Evolutionary conservation across 352 stramenopile species (phyloP), one percentile per base, ranked within the genome.

Genomic region (Thalassiosira delicatula): DNA sequence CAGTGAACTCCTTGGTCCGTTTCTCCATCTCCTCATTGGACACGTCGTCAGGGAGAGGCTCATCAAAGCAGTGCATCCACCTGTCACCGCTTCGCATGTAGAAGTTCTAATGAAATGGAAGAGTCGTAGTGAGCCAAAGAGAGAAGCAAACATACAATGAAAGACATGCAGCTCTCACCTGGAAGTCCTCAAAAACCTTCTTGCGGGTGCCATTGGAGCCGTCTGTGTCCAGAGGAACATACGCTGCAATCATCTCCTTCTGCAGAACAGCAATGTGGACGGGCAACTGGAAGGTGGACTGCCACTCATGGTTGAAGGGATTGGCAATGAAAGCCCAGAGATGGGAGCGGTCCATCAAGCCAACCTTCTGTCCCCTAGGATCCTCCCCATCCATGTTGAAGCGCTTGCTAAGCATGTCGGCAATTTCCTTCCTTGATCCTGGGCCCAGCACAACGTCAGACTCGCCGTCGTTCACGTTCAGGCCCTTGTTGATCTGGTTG

Each of bases 311-410:
- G n/a, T 27, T 27, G 23, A 25, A 25, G 9, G 51, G 51, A 27
- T 60, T n/a, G n/a, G 9, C 11, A 27, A 37, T 9, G 40, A 66
- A 25, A 8, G 14, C 23, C 57, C 30, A 8, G 3, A 51, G 30
- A 11, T 69, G 60, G 49, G 7, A n/a, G n/a, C 21, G 4, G 57
- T 70, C 62, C 5, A 59, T 12, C 29, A 70, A 27, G 23, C 62
- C 62, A 33, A 70, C 62, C 27, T 70, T 57, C 17, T n/a, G 23
- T 33, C 62, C 62, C 5, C 17, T 21, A 2, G 62, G 62, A 70
- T 59, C 17, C 11, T 9, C 19, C 14, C 63, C 63, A 61, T 72
- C 63, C 12, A 72, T 61, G 27, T 72, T 72, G 30, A 72, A 72
- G 2, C 63, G 17, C 5, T 19, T 14, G 7, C 44, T 37, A 27